Base-by-base conservation (phyloP, 345 rosid species). In the Gossypium australe region DNA sequence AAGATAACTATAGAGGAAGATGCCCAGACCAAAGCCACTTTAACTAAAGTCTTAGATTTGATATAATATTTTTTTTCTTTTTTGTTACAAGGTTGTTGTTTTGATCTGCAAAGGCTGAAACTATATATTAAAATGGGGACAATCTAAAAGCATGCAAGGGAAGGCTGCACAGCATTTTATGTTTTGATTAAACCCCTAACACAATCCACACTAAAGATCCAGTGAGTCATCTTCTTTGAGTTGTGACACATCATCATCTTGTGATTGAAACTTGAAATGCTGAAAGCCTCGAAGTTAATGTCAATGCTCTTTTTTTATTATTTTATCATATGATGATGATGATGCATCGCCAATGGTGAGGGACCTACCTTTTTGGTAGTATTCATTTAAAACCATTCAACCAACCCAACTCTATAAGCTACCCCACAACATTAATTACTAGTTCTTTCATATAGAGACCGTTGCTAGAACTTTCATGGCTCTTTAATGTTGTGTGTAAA, bases 11-110 rank as follows among this genome's bases (percentile, higher is more conserved):
- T 2, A 63, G 60, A 58, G 66, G 48, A 67, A 76, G 72, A 47
- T 49, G 49, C 77, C 70, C 52, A 44, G 77, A 62, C 68, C 68
- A 79, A 79, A 76, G 76, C 63, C 51, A 38, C 77, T 79, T 79
- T 65, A 69, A 27, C 9, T 52, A 5, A 69, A 69, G 47, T 25
- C 18, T 9, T 10, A 22, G 18, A 69, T 69, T 53, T 14, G 34
- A 58, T 11, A 0, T 63, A 34, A 34, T 1, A 5, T 34, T 34
- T 5, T 34, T 34, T 6, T 34, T 5, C 41, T 49, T 22, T 49
- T 49, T 13, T 68, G 22, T 16, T 47, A 11, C 60, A 18, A 56
- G 56, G 51, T 13, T 13, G 59, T 49, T 24, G 12, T 34, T 56
- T 67, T 25, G 58, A 69, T 69, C 72, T 16, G 25, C 16, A 25